phyloP scores from a whole-genome alignment of 176 grass and related monocot genomes.

The Eragrostis curvula region DNA sequence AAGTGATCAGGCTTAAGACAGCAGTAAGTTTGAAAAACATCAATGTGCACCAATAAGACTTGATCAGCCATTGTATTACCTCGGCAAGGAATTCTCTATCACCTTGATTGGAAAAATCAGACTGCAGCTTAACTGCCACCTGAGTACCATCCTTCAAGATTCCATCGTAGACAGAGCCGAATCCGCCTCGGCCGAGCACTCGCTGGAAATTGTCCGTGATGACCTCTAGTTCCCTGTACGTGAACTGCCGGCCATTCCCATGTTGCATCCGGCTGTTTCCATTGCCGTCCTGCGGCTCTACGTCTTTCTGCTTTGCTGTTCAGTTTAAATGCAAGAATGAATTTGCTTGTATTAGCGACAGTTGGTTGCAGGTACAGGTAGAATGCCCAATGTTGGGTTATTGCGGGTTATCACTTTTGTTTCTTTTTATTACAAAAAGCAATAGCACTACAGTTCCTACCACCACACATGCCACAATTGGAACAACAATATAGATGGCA shows the following conservation, averaged over 20 bases:
- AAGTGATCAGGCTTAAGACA: too few species aligned
- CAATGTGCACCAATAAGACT: neutral
- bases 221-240: slow-evolving; percentile 43
- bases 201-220: slow-evolving; percentile 65
- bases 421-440: slow-evolving; percentile 28
- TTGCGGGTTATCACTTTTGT: slow-evolving; percentile 15
- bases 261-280: neutral
- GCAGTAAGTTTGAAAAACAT: neutral
- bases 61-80: slow-evolving; percentile 24
- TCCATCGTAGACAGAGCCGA: slow-evolving; percentile 61
- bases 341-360: neutral
- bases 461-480: slow-evolving; percentile 37
- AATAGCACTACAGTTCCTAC: slow-evolving; percentile 27
- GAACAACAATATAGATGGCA: slow-evolving; percentile 41
- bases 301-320: neutral
- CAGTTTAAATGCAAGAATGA: neutral
- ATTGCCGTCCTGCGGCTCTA: neutral
- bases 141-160: slow-evolving; percentile 55
- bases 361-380: neutral
- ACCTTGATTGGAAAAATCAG: slow-evolving; percentile 52
- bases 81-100: slow-evolving; percentile 62
- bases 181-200: slow-evolving; percentile 65
- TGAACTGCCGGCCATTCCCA: slow-evolving; percentile 62
- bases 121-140: slow-evolving; percentile 63
- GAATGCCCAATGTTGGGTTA: neutral